A percentile compares a stretch with the other conserved stretches of the same genome.
phyloP scores from a whole-genome alignment of 768 basidiomycete species.

The Imleria badia region DNA sequence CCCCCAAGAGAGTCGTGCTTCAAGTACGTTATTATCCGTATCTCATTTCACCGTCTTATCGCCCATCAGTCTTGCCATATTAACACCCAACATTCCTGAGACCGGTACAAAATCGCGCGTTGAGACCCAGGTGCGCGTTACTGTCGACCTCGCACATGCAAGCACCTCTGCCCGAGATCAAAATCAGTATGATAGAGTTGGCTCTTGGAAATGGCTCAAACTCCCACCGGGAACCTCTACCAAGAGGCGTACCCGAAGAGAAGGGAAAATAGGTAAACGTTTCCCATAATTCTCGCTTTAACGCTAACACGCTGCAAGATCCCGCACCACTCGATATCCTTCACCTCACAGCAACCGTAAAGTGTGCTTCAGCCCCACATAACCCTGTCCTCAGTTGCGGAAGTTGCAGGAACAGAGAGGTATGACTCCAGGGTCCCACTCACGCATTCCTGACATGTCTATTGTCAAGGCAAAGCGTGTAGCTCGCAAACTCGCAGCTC shows the following conservation, averaged over 20 bases:
- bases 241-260: conserved; percentile 81
- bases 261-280: conserved; percentile 71
- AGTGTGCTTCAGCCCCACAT: conserved; percentile 79
- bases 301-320: conserved; percentile 44
- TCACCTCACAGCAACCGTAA: conserved; percentile 68
- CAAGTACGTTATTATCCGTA: conserved; percentile 50
- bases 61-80: conserved; percentile 64
- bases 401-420: conserved; percentile 88
- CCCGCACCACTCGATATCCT: conserved; percentile 68
- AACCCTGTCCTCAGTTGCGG: conserved; percentile 77
- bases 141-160: conserved; percentile 73
- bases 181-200: conserved; percentile 72
- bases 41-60: conserved; percentile 14
- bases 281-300: neutral
- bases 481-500: conserved; percentile 83
- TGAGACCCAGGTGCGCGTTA: conserved; percentile 91
- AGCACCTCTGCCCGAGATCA: conserved; percentile 59
- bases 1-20: conserved; percentile 75
- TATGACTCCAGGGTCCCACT: conserved; percentile 32
- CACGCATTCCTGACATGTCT: conserved; percentile 5
- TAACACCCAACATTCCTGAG: conserved; percentile 81
- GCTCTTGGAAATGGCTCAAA: conserved; percentile 88
- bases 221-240: conserved; percentile 81
- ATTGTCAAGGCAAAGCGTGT: conserved; percentile 77
- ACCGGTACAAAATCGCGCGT: conserved; percentile 87